These are phyloP conservation scores for Onygena corvina DNA, from an alignment of 2,329 filamentous ascomycete genomes.

Conservation along the genomic window DNA sequence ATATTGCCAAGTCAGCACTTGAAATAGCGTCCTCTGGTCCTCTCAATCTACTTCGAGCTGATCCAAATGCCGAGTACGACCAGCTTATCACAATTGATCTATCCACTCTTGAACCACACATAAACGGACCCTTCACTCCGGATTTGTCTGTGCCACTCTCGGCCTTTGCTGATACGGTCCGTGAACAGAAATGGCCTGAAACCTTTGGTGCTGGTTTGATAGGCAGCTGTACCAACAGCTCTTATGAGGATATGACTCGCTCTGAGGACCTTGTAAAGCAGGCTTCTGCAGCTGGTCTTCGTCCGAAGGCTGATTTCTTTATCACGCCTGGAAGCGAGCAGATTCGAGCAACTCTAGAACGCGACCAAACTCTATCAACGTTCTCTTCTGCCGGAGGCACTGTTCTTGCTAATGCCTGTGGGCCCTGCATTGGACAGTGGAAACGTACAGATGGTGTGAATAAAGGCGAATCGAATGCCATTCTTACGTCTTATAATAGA, in stretches of 20 bases:
- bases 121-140: conserved; percentile 94
- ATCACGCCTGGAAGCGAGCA: conserved; percentile 95
- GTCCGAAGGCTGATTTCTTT: conserved; percentile 84
- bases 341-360: conserved; percentile 84
- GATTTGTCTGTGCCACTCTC: conserved; percentile 89
- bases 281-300: conserved; percentile 75
- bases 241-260: conserved; percentile 96
- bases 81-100: conserved; percentile 83
- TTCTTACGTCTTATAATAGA: conserved; percentile 94
- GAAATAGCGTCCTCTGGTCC: conserved; percentile 48
- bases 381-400: conserved; percentile 79
- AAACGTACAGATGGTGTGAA: conserved; percentile 71
- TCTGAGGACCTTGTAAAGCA: conserved; percentile 88
- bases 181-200: conserved; percentile 78
- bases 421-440: conserved; percentile 91
- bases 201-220: conserved; percentile 88
- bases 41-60: conserved; percentile 59
- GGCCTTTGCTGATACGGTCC: conserved; percentile 72
- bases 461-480: conserved; percentile 84
- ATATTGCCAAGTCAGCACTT: conserved; percentile 56
- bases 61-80: conserved; percentile 76
- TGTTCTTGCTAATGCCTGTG: conserved; percentile 89
- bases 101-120: conserved; percentile 79
- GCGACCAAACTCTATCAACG: conserved; percentile 74
- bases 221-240: conserved; percentile 97